A percentile compares a stretch with the other conserved stretches of the same genome.
Conservation (phyloP, 192 early-diverging fungal genomes). For the Physocladia obscura region DNA sequence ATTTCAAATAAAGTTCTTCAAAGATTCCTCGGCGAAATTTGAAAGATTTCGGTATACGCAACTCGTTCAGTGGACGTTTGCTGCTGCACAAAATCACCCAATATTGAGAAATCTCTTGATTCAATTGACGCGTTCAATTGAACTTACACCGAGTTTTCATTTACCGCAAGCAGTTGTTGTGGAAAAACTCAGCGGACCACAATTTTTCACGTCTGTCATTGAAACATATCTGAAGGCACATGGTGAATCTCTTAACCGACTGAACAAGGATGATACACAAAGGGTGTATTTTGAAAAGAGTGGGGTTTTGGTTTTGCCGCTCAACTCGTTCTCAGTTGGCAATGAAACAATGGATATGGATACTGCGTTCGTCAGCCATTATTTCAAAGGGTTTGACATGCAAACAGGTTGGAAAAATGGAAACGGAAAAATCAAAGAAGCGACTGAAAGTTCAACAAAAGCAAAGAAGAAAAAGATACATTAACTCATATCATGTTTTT, state of each 20-base stretch:
- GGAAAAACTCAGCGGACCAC: not conserved
- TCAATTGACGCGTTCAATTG: not conserved
- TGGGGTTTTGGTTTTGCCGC: not conserved
- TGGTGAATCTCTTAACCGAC: not conserved
- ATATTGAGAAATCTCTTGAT: not conserved
- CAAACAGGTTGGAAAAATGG: not conserved
- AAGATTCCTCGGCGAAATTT: no score
- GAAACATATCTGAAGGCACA: not conserved
- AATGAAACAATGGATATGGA: not conserved
- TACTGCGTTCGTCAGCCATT: not conserved
- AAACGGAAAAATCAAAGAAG: no score
- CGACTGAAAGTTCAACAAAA: no score
- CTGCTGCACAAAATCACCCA: not conserved
- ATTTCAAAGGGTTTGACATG: not conserved
- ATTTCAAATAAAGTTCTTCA: no score
- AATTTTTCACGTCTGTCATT: not conserved
- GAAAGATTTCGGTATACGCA: no score
- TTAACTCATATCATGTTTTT: no score
- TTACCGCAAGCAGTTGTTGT: not conserved
- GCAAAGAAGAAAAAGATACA: no score
- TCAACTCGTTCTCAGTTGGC: not conserved
- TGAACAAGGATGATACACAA: not conserved
- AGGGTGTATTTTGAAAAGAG: not conserved
- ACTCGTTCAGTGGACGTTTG: not conserved
- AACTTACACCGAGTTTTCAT: not conserved